phyloP scores from a whole-genome alignment of 257 asterid species.

The Voacanga thouarsii region DNA sequence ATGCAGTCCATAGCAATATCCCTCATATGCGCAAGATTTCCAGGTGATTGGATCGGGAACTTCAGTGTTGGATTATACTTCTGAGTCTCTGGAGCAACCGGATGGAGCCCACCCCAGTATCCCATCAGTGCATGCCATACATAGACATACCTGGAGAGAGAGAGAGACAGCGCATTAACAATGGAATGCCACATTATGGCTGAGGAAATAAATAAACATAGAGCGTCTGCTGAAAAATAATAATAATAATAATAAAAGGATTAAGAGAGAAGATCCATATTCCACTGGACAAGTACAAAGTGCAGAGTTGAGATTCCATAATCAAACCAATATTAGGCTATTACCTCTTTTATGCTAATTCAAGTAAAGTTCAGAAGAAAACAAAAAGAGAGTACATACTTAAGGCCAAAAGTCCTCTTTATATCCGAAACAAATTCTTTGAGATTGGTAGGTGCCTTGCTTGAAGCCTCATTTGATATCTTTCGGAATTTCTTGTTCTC shows the following conservation, averaged over 20 bases:
- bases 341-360: background rate
- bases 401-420: constrained; percentile 21
- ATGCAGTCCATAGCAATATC: constrained; percentile 58
- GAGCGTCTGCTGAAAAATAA: background rate
- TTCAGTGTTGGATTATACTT: constrained; percentile 56
- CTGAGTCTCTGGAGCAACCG: constrained; percentile 36
- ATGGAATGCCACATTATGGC: background rate
- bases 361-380: background rate
- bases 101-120: constrained; percentile 72
- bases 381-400: constrained; percentile 7
- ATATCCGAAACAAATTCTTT: constrained; percentile 11
- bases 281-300: background rate
- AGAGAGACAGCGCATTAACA: background rate
- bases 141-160: constrained; percentile 36
- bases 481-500: constrained; percentile 51
- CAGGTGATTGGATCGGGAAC: constrained; percentile 60
- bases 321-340: no score
- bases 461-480: constrained; percentile 26
- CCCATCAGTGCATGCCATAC: constrained; percentile 81
- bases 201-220: no score
- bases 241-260: background rate
- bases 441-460: constrained; percentile 33
- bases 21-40: constrained; percentile 46
- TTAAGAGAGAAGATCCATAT: background rate
- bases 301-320: background rate